Evolutionary conservation across 2,329 filamentous ascomycete species (phyloP), one percentile per base, ranked within the genome.

Genomic region (Neofusicoccum parvum): DNA sequence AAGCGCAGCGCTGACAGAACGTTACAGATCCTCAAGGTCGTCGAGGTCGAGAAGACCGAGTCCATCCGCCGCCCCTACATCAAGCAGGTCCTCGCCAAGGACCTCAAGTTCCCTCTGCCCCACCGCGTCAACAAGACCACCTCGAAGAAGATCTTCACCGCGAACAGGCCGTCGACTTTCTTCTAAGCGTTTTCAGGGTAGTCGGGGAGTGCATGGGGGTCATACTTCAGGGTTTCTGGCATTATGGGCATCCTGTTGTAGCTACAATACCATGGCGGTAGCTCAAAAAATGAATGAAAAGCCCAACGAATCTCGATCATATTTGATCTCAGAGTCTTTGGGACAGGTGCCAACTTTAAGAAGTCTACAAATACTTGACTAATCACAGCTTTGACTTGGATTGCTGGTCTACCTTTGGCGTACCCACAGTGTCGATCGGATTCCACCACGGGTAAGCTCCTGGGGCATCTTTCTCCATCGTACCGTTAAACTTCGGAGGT

Each of bases 41-140:
- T 97, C 78, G 95, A 99, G 87, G 82, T 99, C 79, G 91, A 96
- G 87, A 97, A 75, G 89, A 86, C 84, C 79, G 92, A 94, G 74
- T 92, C 95, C 80, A 86, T 99, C 87, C 95, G 94, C 87, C 92
- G 95, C 82, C 94, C 95, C 74, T 99, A 99, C 90, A 96, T 99
- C 88, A 96, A 94, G 88, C 95, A 99, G 87, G 92, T 99, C 82
- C 85, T 96, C 81, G 85, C 87, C 84, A 98, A 98, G 91, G 82
- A 88, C 83, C 92, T 99, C 83, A 92, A 91, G 84, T 99, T 99
- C 92, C 95, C 95, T 81, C 92, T 99, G 75, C 95, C 95, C 81
- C 95, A 99, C 89, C 95, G 96, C 79, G 85, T 94, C 79, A 87
- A 90, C 86, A 94, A 93, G 86, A 86, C 87, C 83, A 83, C 82